These are phyloP conservation scores for Neohortaea acidophila DNA, from an alignment of 495 filamentous ascomycete genomes.

Conservation along the genomic window DNA sequence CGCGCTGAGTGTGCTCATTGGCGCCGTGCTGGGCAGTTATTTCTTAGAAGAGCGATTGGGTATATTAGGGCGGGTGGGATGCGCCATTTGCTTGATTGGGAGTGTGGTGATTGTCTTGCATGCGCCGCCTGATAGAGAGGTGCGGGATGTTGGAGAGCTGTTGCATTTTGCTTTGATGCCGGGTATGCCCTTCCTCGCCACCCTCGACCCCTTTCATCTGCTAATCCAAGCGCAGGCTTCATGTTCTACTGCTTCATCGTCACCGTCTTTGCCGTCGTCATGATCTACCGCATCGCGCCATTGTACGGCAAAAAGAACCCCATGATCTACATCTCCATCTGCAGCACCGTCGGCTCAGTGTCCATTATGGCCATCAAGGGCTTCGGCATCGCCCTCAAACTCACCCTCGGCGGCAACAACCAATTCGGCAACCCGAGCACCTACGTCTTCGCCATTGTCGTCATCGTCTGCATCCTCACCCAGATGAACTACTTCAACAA, in stretches of 20 bases:
- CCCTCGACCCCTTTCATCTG: too few species aligned
- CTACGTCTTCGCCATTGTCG: slow-evolving; percentile 92
- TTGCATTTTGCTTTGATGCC: slow-evolving; percentile 74
- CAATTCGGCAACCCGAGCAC: slow-evolving; percentile 88
- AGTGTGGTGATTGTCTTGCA: slow-evolving; percentile 96
- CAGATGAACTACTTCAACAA: slow-evolving; percentile 99
- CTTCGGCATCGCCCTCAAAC: slow-evolving; percentile 88
- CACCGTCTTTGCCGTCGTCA: slow-evolving; percentile 65
- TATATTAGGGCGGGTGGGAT: slow-evolving; percentile 78
- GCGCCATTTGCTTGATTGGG: slow-evolving; percentile 88
- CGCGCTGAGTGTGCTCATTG: slow-evolving; percentile 85
- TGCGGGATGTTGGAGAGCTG: slow-evolving; percentile 76
- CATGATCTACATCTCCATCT: slow-evolving; percentile 89
- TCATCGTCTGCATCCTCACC: slow-evolving; percentile 80
- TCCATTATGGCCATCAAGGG: slow-evolving; percentile 98
- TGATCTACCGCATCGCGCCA: slow-evolving; percentile 91
- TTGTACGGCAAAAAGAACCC: slow-evolving; percentile 86
- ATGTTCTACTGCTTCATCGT: slow-evolving; percentile 67
- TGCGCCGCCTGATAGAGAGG: slow-evolving; percentile 83
- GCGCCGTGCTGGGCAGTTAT: slow-evolving; percentile 83
- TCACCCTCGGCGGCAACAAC: slow-evolving; percentile 81
- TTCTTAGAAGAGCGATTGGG: slow-evolving; percentile 82
- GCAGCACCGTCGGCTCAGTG: slow-evolving; percentile 87
- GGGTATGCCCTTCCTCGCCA: slow-evolving; percentile 39
- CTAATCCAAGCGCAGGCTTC: slow-evolving; percentile 63